Evolutionary conservation across 1,139 yeast genomes (phyloP).

Genomic region (Diutina rugosa): DNA sequence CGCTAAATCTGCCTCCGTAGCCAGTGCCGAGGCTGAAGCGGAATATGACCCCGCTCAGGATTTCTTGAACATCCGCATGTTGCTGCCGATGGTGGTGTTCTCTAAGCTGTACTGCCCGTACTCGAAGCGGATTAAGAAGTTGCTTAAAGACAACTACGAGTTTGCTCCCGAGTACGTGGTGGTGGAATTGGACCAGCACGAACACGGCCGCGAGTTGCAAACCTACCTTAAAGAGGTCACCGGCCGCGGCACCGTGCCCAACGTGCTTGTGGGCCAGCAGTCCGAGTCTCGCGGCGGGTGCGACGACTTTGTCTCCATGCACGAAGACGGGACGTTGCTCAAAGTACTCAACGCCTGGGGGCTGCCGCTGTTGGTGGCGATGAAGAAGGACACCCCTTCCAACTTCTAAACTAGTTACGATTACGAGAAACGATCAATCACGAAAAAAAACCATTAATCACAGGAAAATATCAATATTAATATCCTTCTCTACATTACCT

Average conservation of each 20-base stretch:
- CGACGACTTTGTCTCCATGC: conserved; percentile 63
- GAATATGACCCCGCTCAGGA: conserved; percentile 51
- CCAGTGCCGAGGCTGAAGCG: neutral
- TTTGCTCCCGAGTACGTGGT: conserved; percentile 61
- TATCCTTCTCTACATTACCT: no score
- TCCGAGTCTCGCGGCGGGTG: conserved; percentile 56
- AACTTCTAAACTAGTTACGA: conserved; percentile 14
- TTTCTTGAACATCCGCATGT: conserved; percentile 40
- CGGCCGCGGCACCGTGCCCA: conserved; percentile 63
- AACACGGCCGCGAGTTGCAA: conserved; percentile 51
- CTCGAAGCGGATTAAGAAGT: conserved; percentile 55
- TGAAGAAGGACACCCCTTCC: conserved; percentile 43
- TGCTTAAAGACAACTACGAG: conserved; percentile 50
- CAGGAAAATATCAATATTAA: neutral
- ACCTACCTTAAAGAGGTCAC: conserved; percentile 41
- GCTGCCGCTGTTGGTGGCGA: conserved; percentile 38
- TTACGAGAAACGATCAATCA: neutral
- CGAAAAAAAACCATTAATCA: neutral
- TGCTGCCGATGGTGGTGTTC: conserved; percentile 62
- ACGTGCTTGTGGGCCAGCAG: conserved; percentile 45
- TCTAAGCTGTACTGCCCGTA: conserved; percentile 68
- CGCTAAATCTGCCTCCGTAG: neutral
- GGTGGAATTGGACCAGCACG: conserved; percentile 76
- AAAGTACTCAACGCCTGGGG: conserved; percentile 49
- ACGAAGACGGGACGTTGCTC: conserved; percentile 39